Evolutionary conservation across 2,329 filamentous ascomycete species (phyloP).

Genomic region (Fusarium chlamydosporum): DNA sequence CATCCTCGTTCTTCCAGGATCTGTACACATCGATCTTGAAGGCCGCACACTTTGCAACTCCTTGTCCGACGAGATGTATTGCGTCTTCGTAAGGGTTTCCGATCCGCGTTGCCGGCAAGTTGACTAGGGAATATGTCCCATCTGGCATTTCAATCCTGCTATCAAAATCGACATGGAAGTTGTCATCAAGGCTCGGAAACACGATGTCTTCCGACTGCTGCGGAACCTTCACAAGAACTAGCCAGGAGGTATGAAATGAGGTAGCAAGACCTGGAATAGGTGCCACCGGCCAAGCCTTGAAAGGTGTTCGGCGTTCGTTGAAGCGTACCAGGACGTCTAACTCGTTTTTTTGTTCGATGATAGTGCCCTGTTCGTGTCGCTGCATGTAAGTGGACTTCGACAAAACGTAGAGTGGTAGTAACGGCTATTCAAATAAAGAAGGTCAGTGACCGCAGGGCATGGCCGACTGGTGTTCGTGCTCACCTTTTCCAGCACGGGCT

Average conservation of each 20-base stretch:
- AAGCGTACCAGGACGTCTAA: slow-evolving; percentile 43
- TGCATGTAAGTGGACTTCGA: slow-evolving; percentile 47
- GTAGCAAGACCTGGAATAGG: slow-evolving; percentile 51
- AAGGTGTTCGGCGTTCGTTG: slow-evolving; percentile 45
- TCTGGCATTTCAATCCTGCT: slow-evolving; percentile 36
- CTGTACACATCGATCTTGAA: slow-evolving; percentile 56
- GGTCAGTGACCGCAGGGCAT: slow-evolving; percentile 18
- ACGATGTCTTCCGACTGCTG: slow-evolving; percentile 27
- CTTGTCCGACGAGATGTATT: slow-evolving; percentile 6
- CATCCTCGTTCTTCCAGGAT: slow-evolving; percentile 49
- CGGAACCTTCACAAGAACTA: slow-evolving; percentile 52
- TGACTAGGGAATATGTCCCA: slow-evolving; percentile 46
- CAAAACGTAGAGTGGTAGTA: slow-evolving; percentile 43
- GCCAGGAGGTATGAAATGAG: slow-evolving; percentile 53
- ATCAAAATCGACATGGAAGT: slow-evolving; percentile 51
- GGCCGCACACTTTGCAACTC: slow-evolving; percentile 48
- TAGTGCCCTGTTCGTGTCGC: slow-evolving; percentile 53
- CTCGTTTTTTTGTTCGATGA: slow-evolving; percentile 56
- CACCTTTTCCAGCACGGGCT: slow-evolving; percentile 10
- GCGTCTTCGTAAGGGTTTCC: slow-evolving; percentile 53
- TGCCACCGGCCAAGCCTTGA: slow-evolving; percentile 52
- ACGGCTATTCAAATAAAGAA: slow-evolving; percentile 8
- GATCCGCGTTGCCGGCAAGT: slow-evolving; percentile 49
- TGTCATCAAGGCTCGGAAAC: slow-evolving; percentile 51
- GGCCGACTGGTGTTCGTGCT: background rate